Base-by-base conservation (phyloP, 2,329 filamentous ascomycete genomes). In the Nannizzia gypsea region DNA sequence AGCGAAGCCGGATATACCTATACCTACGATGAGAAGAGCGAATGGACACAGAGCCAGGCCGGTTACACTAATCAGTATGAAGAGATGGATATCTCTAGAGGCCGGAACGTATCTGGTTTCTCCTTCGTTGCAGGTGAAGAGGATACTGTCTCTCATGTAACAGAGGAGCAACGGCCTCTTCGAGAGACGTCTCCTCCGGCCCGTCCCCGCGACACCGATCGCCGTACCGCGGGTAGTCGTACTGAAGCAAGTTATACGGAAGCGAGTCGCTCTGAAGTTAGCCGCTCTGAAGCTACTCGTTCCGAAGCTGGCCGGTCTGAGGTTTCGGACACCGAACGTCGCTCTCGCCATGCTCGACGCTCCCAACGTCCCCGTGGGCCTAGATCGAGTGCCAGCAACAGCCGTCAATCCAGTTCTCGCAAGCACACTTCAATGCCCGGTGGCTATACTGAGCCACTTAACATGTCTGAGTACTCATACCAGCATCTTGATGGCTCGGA, bases 41-140 rank as follows among this genome's bases (percentile, higher is more conserved):
- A 73, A 68, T 52, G 48, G 48, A 52, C 48, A n/a, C 31, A 56
- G 36, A 38, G 17, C 20, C 31, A 42, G 31, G 54, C 54, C 82
- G 79, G 64, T 82, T 81, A 1, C 82, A 80, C 59, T 77, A 67
- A 71, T 83, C 77, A 62, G 71, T 36, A 72, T 70, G 60, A 77
- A 76, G 63, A 75, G 72, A 60, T 73, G 73, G 38, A 70, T 70
- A 26, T 67, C 48, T 59, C 70, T 59, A 63, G 40, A 61, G 68
- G 20, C 9, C 61, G 69, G 40, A 67, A 66, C 24, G 63, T 66
- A 2, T 74, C 73, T 15, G 71, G 72, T 6, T 80, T 79, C 67
- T 80, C 78, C 3, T 81, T 81, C 68, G 75, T 72, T 28, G 73
- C 75, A 9, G 78, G 78, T 54, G 77, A 75, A 59, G 78, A 80